phyloP scores from a whole-genome alignment of 495 filamentous ascomycete species.

The Aspergillus asperescens region DNA sequence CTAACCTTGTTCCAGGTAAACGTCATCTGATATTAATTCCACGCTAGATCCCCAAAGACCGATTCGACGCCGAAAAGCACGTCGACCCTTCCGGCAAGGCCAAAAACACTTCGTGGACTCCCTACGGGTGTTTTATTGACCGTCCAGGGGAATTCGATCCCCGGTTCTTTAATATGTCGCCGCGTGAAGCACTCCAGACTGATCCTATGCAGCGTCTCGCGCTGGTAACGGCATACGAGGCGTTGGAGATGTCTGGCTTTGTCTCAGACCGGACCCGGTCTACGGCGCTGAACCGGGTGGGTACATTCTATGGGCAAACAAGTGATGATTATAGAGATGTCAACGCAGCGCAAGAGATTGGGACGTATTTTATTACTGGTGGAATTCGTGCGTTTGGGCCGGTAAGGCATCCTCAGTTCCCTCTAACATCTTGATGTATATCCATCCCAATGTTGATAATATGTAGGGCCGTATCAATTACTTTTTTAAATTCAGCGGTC shows the following conservation, averaged over 20 bases:
- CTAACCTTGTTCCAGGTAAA: too few relatives aligned
- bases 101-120: not conserved
- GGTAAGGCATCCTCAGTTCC: too few relatives aligned
- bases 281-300: slow-evolving; percentile 21
- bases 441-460: too few relatives aligned
- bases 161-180: slow-evolving; percentile 28
- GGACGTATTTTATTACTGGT: slow-evolving; percentile 26
- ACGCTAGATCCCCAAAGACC: slow-evolving; percentile 3
- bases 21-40: too few relatives aligned
- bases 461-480: not conserved
- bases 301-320: slow-evolving; percentile 32
- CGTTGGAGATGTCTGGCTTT: slow-evolving; percentile 31
- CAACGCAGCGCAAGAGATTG: slow-evolving; percentile 24
- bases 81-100: not conserved
- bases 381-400: slow-evolving; percentile 28
- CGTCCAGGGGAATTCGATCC: slow-evolving; percentile 30
- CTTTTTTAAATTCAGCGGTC: not conserved
- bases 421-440: too few relatives aligned
- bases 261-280: slow-evolving; percentile 21
- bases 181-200: slow-evolving; percentile 18
- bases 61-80: not conserved
- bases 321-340: slow-evolving; percentile 30
- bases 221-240: slow-evolving; percentile 35
- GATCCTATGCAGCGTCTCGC: slow-evolving; percentile 33
- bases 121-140: slow-evolving; percentile 24